Conservation (phyloP, 2,329 filamentous ascomycete species). For the Hirsutella minnesotensis region DNA sequence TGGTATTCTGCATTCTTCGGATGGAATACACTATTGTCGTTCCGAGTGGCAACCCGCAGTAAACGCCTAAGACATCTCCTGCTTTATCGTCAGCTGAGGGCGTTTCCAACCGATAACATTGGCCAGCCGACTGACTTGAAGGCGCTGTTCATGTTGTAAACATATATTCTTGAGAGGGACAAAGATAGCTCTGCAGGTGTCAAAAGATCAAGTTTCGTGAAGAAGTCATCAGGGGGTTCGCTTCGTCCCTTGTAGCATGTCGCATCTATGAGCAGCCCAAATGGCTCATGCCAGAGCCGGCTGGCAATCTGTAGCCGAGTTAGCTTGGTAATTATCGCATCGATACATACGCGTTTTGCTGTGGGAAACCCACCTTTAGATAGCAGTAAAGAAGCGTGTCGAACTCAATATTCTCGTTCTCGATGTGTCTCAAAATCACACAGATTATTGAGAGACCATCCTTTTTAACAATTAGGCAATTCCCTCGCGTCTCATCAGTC, state of each 20-base stretch:
- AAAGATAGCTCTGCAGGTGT: constrained; percentile 49
- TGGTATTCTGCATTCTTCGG: constrained; percentile 55
- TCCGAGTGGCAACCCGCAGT: constrained; percentile 48
- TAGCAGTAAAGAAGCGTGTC: constrained; percentile 57
- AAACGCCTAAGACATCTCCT: constrained; percentile 53
- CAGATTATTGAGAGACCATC: constrained; percentile 59
- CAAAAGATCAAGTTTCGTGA: constrained; percentile 50
- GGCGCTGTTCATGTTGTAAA: constrained; percentile 64
- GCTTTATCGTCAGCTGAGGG: background rate
- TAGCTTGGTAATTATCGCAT: no score
- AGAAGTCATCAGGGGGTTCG: constrained; percentile 53
- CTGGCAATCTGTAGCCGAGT: constrained; percentile 45
- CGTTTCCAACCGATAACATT: no score
- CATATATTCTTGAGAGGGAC: constrained; percentile 49
- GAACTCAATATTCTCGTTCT: constrained; percentile 52
- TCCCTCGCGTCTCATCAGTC: background rate
- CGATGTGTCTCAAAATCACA: constrained; percentile 55
- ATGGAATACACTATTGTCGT: constrained; percentile 47
- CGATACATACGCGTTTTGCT: no score
- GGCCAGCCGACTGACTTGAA: constrained; percentile 33
- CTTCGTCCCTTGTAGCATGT: constrained; percentile 59
- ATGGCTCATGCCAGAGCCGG: constrained; percentile 57
- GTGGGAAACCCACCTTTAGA: constrained; percentile 38
- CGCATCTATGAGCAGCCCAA: constrained; percentile 55
- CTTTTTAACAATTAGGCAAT: constrained; percentile 16